Base-by-base conservation (phyloP, 2,329 filamentous ascomycete species). In the Lomentospora prolificans region DNA sequence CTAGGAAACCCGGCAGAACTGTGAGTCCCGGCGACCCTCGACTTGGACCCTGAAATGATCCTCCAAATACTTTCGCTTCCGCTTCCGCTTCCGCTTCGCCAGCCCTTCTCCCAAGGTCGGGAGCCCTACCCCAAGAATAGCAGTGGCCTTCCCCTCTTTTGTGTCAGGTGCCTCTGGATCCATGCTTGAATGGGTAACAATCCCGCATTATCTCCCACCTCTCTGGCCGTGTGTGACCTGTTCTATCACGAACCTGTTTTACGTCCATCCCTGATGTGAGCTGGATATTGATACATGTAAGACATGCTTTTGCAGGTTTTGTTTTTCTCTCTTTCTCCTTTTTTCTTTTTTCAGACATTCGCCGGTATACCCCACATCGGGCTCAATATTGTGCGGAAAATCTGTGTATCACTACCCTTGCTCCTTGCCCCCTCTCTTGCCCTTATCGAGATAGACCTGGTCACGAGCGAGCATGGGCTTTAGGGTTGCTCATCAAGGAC, bases 401-500 rank as follows among this genome's bases (percentile, higher is more conserved):
- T n/a, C 14, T 27, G 28, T 31, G 39, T 55, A 53, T 53, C 51
- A 6, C 17, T 9, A 48, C 27, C 53, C 53, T 19, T 55, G 53
- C 33, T 31, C 17, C 25, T 3, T 22, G 8, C 25, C 53, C 51
- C 39, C 24, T n/a, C 39, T 19, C 48, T 27, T 33, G 53, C 53
- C 39, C 53, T 55, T 50, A 55, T 55, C 53, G 19, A 8, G 6
- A 27, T 9, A 24, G n/a, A n/a, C n/a, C n/a, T n/a, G 53, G 27
- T 55, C 39, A 55, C 53, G 53, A 24, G 53, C 9, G 30, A 28
- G 41, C 39, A 44, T 44, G 24, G 24, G 51, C 44, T 17, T 27
- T 17, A 10, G 14, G 12, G 14, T 24, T 27, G 31, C 19, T 14
- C 10, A 8, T 10, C 24, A 22, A 30, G 9, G 36, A 8, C 24